Evolutionary conservation across 2,329 filamentous ascomycete species (phyloP).

Genomic region (Cryphonectria naterciae): DNA sequence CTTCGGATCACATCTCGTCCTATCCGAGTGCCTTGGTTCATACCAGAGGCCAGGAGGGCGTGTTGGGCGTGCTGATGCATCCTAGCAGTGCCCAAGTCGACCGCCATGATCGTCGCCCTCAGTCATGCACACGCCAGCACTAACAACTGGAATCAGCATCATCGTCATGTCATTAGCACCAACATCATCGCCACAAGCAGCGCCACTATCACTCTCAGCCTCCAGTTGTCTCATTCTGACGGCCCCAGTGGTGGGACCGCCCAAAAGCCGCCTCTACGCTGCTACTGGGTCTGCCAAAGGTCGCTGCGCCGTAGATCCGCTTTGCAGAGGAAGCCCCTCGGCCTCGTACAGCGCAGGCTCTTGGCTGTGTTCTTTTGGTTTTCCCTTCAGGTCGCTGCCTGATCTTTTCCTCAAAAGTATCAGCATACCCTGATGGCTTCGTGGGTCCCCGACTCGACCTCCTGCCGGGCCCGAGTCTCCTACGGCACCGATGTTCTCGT

Average conservation of each 20-base stretch:
- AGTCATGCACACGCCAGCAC: not conserved
- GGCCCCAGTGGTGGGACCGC: not conserved
- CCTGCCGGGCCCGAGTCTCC: slow-evolving; percentile 8
- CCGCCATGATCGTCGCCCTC: not conserved
- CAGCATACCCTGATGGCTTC: not conserved
- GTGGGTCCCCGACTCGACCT: not conserved
- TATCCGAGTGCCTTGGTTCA: not conserved
- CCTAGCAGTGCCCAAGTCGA: not conserved
- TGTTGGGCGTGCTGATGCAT: not conserved
- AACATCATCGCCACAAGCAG: not conserved
- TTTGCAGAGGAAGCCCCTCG: not conserved
- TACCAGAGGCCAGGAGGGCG: not conserved
- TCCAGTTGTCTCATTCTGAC: slow-evolving; percentile 5
- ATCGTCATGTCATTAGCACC: slow-evolving; percentile 4
- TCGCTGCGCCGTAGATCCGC: not conserved
- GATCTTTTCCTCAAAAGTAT: not conserved
- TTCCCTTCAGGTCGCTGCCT: not conserved
- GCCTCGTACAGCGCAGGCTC: not conserved
- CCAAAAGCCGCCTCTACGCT: not conserved
- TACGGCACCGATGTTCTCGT: slow-evolving; percentile 7
- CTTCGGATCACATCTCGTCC: not conserved
- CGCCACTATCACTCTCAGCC: slow-evolving; percentile 1
- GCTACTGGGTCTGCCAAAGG: not conserved
- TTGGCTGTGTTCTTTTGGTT: not conserved
- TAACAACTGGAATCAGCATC: slow-evolving; percentile 1